Base-by-base conservation (phyloP, 1,284 basidiomycete species). In the Tilletiaria anomala region DNA sequence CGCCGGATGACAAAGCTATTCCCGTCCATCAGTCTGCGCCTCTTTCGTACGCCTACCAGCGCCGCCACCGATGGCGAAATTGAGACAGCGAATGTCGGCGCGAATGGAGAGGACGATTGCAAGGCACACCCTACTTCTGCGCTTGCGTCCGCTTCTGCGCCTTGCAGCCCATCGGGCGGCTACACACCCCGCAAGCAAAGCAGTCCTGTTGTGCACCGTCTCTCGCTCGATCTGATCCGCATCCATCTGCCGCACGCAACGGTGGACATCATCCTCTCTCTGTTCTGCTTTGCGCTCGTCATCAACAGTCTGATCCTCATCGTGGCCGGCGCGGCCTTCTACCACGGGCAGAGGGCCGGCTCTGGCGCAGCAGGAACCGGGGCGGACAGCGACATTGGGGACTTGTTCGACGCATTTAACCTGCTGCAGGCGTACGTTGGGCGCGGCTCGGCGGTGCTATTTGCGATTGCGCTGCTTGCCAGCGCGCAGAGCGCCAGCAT, bases 401-500 rank as follows among this genome's bases (percentile, higher is more conserved):
- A 53, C 34, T 47, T 65, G 2, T 62, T 58, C 32, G 51, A 63
- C 14, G 62, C 62, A 0, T 65, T 59, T 21, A 39, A 53, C 22
- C 41, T 65, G n/a, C 46, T 65, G 37, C 50, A 50, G 20, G 33
- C 41, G 1, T 50, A 47, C 3, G 37, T 60, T 5, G 61, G 61
- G 10, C 44, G 40, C 4, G 46, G 41, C 6, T 51, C 56, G 1
- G 58, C 58, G 0, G 50, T 63, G 18, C 45, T 65, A 3, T 65
- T 65, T 38, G 60, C 58, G n/a, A 45, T 65, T 17, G 62, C 58
- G 8, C 44, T 65, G 35, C 50, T 65, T 0, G 79, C 80, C 29
- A 75, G 87, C 0, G 89, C 89, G 3, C 87, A 96, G 72, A 86
- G 83, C 51, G 84, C 91, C 0, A 85, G 82, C 6, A 78, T 96